Evolutionary conservation across 1,284 basidiomycete genomes (phyloP), one percentile per base, ranked within the genome.

Genomic region (Austropuccinia psidii): DNA sequence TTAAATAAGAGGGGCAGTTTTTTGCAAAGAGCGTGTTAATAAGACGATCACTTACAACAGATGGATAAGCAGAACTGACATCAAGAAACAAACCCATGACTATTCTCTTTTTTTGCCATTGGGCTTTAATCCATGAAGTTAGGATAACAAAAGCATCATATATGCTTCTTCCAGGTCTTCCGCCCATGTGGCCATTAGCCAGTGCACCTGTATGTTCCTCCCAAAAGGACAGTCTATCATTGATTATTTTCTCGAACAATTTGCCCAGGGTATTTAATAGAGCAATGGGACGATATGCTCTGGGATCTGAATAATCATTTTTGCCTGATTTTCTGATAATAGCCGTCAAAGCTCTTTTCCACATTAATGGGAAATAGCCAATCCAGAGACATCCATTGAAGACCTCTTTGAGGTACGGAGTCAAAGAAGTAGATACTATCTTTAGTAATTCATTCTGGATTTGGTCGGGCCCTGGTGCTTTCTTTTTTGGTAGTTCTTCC

Each of bases 241-340:
- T 69, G 2, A 69, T n/a, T 2, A 69, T n/a, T 15, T 55, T 60
- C 29, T 72, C 69, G 24, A 72, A 54, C 1, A 72, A 9, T 49
- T 72, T 67, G 1, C 64, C 64, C 21, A 67, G 1, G 11, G 47
- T 52, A 21, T 49, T 49, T 1, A 67, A 27, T 3, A 67, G 17
- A 4, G 64, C 45, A 13, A 67, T 67, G 13, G 65, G 65, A 19
- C 33, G 0, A 21, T 67, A 67, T 9, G 65, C 65, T 6, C 50
- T 45, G 1, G 65, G 49, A 11, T 54, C 24, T 24, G 17, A 19
- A 29, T 67, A 67, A 37, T 67, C 65, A 5, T 37, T 33, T 43
- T 67, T 67, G 19, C 41, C 35, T 6, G 49, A 17, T 17, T 67
- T 67, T 5, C 50, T 5, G n/a, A 67, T 52, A 11, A 67, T 67